Percentiles rank a stretch among this genome's conserved stretches.
Conservation (phyloP, 208 protist genomes). For the Trichomonas vaginalis region DNA sequence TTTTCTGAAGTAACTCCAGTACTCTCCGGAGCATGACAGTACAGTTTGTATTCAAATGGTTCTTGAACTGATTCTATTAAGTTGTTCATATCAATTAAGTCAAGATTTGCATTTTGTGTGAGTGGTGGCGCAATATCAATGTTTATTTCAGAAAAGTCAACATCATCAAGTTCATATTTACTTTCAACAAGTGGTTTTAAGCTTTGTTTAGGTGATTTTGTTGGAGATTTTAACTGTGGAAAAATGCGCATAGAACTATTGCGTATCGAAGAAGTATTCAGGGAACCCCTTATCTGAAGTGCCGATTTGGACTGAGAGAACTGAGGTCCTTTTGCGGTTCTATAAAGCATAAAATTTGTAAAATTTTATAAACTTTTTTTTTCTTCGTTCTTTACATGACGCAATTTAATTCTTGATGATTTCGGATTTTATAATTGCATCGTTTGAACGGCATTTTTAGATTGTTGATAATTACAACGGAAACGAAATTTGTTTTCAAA, state of each 20-base stretch:
- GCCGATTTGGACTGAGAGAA: background rate
- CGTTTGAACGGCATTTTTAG: no score
- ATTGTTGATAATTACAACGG: no score
- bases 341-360: no score
- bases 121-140: background rate
- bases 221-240: background rate
- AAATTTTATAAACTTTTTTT: no score
- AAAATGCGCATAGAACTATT: background rate
- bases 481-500: no score
- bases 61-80: background rate
- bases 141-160: background rate
- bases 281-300: background rate
- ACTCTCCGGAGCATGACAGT: background rate
- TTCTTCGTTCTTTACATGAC: no score
- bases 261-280: background rate
- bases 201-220: background rate
- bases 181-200: background rate
- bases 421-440: no score
- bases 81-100: background rate
- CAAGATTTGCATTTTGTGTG: background rate
- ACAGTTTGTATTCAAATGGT: background rate
- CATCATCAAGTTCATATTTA: background rate
- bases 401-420: no score
- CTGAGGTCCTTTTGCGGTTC: background rate
- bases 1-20: background rate